Evolutionary conservation across 257 asterid species (phyloP), one percentile per base, ranked within the genome.

Genomic region (Salvia rosmarinus): DNA sequence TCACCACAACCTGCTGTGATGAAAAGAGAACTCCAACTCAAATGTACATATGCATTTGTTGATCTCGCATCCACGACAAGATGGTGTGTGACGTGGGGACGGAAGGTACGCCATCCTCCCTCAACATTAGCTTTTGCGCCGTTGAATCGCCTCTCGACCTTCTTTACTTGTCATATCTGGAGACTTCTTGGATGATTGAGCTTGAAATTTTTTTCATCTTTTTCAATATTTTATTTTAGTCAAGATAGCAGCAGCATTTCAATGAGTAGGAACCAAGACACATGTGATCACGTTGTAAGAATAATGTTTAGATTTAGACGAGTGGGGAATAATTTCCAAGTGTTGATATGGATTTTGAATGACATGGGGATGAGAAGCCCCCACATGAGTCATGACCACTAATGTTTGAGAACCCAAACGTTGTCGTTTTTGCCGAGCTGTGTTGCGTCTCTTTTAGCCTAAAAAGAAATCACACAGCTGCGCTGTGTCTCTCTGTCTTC

Each of bases 221-320:
- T 42, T 9, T n/a, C n/a, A n/a, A 4, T 1, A 54, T 9, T 9
- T 42, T 21, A 17, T 54, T 54, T 5, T 23, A 16, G 61, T 11
- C 25, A 12, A 57, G 37, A 51, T 19, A 62, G 30, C 60, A n/a
- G n/a, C n/a, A n/a, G n/a, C n/a, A n/a, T n/a, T n/a, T n/a, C n/a
- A 59, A 11, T 60, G 52, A 35, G 34, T 42, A 30, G 75, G 68
- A 30, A 55, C 23, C 39, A 16, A 3, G 5, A 25, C 19, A 13
- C 75, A 58, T 71, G 75, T 46, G 60, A 71, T 13, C 60, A 70
- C 64, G 14, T 37, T 62, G 35, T 14, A 30, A 71, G 68, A 58
- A 20, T 8, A 54, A 14, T 68, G 58, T 9, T 57, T 14, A 9
- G 43, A 67, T 9, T 57, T 14, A 9, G 43, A 67, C 34, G 12